phyloP scores from a whole-genome alignment of 2,329 filamentous ascomycete genomes.

The Neofusicoccum sp. region DNA sequence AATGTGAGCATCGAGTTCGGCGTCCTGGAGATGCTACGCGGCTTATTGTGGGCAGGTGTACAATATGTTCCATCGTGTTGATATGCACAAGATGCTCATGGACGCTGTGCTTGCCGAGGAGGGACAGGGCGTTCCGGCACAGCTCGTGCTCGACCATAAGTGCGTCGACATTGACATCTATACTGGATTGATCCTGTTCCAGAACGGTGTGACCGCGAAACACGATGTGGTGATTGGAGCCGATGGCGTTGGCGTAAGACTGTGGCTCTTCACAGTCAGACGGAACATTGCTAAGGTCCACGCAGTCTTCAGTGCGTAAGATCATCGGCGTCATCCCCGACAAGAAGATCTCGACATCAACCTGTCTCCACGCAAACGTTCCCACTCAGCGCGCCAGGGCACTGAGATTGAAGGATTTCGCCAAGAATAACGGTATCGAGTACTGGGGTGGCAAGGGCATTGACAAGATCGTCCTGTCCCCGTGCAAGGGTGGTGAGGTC shows the following conservation, averaged over 20 bases:
- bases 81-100: conserved; percentile 70
- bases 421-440: conserved; percentile 61
- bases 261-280: no score
- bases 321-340: conserved; percentile 64
- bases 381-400: conserved; percentile 60
- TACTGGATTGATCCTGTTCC: conserved; percentile 40
- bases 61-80: conserved; percentile 70
- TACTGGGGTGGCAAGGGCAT: conserved; percentile 71
- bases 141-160: conserved; percentile 63
- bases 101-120: conserved; percentile 56
- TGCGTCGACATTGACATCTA: conserved; percentile 57
- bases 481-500: conserved; percentile 66
- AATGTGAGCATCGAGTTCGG: no score
- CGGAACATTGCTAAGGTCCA: no score
- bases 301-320: conserved; percentile 61
- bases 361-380: conserved; percentile 68
- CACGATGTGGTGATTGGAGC: conserved; percentile 68
- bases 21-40: no score
- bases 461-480: conserved; percentile 71
- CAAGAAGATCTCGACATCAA: conserved; percentile 60
- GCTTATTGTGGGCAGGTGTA: no score
- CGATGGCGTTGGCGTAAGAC: conserved; percentile 69
- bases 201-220: conserved; percentile 51
- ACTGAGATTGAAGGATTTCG: conserved; percentile 65
- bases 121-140: conserved; percentile 58